phyloP scores from a whole-genome alignment of 495 filamentous ascomycete genomes.

The Chaetomium cochliodes region DNA sequence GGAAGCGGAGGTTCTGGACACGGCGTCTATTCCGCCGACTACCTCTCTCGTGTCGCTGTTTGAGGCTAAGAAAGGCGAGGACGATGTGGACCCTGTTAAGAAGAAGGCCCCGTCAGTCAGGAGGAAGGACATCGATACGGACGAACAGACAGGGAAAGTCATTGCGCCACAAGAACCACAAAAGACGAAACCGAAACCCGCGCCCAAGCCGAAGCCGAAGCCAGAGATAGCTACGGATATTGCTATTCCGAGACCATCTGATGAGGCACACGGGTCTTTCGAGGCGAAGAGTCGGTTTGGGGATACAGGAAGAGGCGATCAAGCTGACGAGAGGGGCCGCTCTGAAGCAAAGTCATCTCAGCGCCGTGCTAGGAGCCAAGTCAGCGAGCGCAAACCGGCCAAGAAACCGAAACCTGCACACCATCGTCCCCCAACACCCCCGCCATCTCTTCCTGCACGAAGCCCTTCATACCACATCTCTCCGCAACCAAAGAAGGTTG shows the following conservation, averaged over 20 bases:
- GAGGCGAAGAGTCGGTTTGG: background rate
- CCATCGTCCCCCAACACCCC: constrained; percentile 17
- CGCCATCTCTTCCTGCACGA: background rate
- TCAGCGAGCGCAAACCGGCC: background rate
- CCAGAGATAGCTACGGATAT: constrained; percentile 1
- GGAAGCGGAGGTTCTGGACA: constrained; percentile 42
- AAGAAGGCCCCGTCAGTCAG: constrained; percentile 34
- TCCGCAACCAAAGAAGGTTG: constrained; percentile 24
- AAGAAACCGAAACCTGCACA: constrained; percentile 2
- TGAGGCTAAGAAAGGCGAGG: constrained; percentile 43
- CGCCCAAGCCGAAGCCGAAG: constrained; percentile 27
- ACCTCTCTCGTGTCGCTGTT: constrained; percentile 61
- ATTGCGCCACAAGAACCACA: background rate
- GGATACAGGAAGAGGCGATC: background rate
- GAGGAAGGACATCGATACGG: constrained; percentile 21
- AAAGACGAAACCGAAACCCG: constrained; percentile 20
- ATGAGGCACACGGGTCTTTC: background rate
- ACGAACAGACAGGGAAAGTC: background rate
- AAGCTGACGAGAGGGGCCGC: background rate
- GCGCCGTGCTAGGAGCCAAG: background rate
- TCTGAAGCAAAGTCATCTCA: background rate
- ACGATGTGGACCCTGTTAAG: constrained; percentile 41
- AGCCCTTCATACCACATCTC: constrained; percentile 23
- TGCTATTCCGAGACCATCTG: background rate
- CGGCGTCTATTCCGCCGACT: constrained; percentile 55